Base-by-base conservation (phyloP, 768 basidiomycete genomes). In the Leccinum imitatum region DNA sequence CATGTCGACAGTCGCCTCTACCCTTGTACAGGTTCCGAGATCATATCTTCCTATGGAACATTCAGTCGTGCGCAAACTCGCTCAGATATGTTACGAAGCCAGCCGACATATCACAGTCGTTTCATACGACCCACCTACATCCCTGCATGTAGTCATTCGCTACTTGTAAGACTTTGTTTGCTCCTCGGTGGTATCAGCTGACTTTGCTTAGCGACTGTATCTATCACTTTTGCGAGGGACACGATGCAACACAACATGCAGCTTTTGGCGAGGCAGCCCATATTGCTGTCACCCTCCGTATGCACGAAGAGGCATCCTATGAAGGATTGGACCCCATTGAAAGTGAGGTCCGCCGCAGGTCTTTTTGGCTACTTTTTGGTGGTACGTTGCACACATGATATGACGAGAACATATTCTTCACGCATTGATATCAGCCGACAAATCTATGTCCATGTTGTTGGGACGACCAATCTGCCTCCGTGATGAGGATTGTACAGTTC, bases 321-420 rank as follows among this genome's bases (percentile, higher is more conserved):
- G 87, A 90, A 57, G 84, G 84, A 10, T 80, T 93, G 59, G 89
- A 92, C 72, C 91, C 93, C 37, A 87, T 95, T 62, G 92, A 95
- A 78, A 88, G 87, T 62, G 91, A 95, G 73, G 84, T 95, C 15
- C 79, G 93, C n/a, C 82, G 93, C 56, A 80, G 94, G 58, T 84
- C 85, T 31, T 96, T 95, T 76, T 95, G 92, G 91, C 77, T 96
- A 13, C 81, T 94, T 39, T 95, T 94, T 68, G 91, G 90, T 71
- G 93, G 91, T 90, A 69, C 53, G 83, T 77, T 44, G 44, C 44
- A 25, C 23, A 11, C 53, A 50, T 57, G 25, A 6, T 50, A n/a
- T 57, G 54, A 13, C 56, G 31, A 54, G 31, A 48, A 23, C 23
- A n/a, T 21, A 55, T 47, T 23, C 6, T 23, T 39, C 19, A 15